Base-by-base conservation (phyloP, 169 alveolate species). In the Theileria sp. region DNA sequence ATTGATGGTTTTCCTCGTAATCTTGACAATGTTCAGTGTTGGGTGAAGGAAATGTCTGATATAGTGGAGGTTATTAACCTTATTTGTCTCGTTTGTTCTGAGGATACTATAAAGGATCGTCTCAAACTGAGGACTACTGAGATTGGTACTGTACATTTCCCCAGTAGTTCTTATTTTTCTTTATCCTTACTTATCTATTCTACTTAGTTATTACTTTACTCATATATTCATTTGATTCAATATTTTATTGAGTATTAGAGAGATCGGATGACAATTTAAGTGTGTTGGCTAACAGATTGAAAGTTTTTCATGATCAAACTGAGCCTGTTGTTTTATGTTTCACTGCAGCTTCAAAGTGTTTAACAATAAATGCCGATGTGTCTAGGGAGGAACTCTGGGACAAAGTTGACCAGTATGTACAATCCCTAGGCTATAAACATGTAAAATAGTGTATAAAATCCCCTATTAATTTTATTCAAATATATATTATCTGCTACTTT, bases 1-100 rank as follows among this genome's bases (percentile, higher is more conserved):
- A 93, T 97, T 70, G 99, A 97, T 86, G 99, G 99, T 2, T 97
- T 96, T 90, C 99, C 99, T 0, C 89, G 99, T 79, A 97, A 96
- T 76, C 79, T 88, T 75, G 97, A 97, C 67, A 92, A 95, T 73
- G 77, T 91, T 38, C 85, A 82, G 15, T 96, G 96, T 6, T 94
- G 98, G 98, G 77, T 84, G 51, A 87, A 83, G 65, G 64, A 80
- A 76, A 87, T 91, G 58, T 65, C 81, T 30, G 80, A 49, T 34
- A 58, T 69, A n/a, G 88, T 89, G 3, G 90, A 91, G 68, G 87
- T 86, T 13, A 81, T 85, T 28, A 80, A 81, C 78, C 79, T 89
- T 61, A 36, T 91, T 10, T 61, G 86, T 44, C 70, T 91, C n/a
- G 84, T 84, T 61, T 87, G 92, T 69, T 79, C 88, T n/a, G 82